Conservation (phyloP, 129 eudicot genomes). For the Artemisia argyi region DNA sequence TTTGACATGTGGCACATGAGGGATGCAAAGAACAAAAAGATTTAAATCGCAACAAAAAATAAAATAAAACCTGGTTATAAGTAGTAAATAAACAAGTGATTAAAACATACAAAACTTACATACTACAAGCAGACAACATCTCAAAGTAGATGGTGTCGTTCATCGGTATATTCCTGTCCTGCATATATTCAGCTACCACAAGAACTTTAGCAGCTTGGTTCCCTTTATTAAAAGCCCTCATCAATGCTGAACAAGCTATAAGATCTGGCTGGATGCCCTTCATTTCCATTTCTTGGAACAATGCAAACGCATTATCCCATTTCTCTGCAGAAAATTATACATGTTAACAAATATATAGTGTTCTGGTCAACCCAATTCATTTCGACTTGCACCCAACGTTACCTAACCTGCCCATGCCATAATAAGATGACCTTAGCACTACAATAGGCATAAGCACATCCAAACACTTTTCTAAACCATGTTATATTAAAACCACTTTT, state of each 20-base stretch:
- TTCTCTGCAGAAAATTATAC: slow-evolving; percentile 50
- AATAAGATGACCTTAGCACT: too few relatives aligned
- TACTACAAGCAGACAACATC: slow-evolving; percentile 79
- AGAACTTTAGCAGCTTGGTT: slow-evolving; percentile 77
- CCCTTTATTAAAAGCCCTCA: slow-evolving; percentile 86
- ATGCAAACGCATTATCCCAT: slow-evolving; percentile 69
- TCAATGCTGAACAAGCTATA: slow-evolving; percentile 83
- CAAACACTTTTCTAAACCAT: neutral
- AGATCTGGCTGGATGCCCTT: slow-evolving; percentile 72
- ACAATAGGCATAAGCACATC: neutral
- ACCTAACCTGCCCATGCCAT: too few relatives aligned
- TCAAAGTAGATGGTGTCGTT: slow-evolving; percentile 75
- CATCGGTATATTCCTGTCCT: slow-evolving; percentile 60
- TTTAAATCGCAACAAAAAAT: too few relatives aligned
- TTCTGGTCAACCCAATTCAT: too few relatives aligned
- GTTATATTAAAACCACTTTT: neutral
- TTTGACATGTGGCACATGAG: too few relatives aligned
- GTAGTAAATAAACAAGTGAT: too few relatives aligned
- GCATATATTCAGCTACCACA: slow-evolving; percentile 67
- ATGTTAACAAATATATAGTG: neutral
- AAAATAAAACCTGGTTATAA: too few relatives aligned
- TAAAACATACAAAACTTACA: slow-evolving; percentile 56
- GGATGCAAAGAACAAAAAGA: too few relatives aligned
- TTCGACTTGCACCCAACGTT: neutral
- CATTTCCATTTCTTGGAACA: slow-evolving; percentile 87